A percentile compares a stretch with the other conserved stretches of the same genome.
These are phyloP conservation scores for Teratosphaeria epicoccoides DNA, from an alignment of 2,329 filamentous ascomycete genomes.

Conservation along the genomic window DNA sequence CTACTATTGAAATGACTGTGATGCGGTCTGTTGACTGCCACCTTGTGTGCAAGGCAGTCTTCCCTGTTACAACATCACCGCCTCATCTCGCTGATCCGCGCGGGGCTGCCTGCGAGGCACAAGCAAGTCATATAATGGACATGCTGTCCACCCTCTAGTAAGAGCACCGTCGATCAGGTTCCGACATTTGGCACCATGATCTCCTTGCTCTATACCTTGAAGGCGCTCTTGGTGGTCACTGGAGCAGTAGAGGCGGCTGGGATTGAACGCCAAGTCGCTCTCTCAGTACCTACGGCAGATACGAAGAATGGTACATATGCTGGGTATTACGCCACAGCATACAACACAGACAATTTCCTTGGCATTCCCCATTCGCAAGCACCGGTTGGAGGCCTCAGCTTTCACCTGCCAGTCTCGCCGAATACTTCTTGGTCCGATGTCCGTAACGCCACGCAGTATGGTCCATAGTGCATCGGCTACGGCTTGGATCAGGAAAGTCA, in stretches of 20 bases:
- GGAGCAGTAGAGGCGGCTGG: neutral
- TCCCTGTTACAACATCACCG: neutral
- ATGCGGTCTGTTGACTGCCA: too few relatives aligned
- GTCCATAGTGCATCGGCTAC: slow-evolving; percentile 33
- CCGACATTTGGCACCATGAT: neutral
- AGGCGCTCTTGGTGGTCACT: neutral
- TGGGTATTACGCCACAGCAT: slow-evolving; percentile 31
- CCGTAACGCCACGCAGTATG: slow-evolving; percentile 31
- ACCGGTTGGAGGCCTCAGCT: slow-evolving; percentile 43
- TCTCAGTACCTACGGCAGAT: slow-evolving; percentile 11
- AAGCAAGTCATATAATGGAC: neutral
- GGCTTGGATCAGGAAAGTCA: slow-evolving; percentile 22
- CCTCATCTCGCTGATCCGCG: neutral
- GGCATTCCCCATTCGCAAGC: slow-evolving; percentile 34
- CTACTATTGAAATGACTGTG: too few relatives aligned
- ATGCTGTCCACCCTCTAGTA: neutral
- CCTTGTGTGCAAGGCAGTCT: neutral
- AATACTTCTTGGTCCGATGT: slow-evolving; percentile 11
- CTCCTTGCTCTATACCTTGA: neutral
- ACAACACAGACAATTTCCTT: slow-evolving; percentile 43
- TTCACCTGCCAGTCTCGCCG: slow-evolving; percentile 25
- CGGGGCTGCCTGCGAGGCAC: neutral
- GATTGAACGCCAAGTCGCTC: neutral
- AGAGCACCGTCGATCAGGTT: neutral
- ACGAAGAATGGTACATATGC: slow-evolving; percentile 40